Evolutionary conservation across 805 yeast genomes (phyloP).

Genomic region (Metschnikowia arizonensis): DNA sequence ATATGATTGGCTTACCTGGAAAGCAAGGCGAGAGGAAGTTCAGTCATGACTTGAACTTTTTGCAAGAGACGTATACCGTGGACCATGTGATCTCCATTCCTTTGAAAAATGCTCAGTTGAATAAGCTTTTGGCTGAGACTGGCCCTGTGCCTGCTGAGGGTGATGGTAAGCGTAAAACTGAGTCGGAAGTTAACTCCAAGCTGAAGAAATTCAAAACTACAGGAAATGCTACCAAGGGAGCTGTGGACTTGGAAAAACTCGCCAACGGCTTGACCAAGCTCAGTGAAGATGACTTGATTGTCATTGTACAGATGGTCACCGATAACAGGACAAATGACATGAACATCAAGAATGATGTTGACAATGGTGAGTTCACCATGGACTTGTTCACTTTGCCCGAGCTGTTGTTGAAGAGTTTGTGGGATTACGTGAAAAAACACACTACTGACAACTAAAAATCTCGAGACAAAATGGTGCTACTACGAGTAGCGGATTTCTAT

Average conservation of each 20-base stretch:
- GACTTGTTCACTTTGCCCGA: conserved; percentile 93
- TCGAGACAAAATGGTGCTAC: not conserved
- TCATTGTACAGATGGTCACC: conserved; percentile 95
- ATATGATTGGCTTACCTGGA: conserved; percentile 58
- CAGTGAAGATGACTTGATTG: conserved; percentile 87
- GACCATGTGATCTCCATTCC: conserved; percentile 80
- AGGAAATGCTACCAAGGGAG: conserved; percentile 58
- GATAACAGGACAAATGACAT: conserved; percentile 93
- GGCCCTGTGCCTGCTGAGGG: conserved; percentile 68
- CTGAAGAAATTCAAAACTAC: conserved; percentile 50
- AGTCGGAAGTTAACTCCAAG: conserved; percentile 29
- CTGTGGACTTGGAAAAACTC: conserved; percentile 81
- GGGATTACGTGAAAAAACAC: conserved; percentile 89
- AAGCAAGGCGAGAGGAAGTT: conserved; percentile 85
- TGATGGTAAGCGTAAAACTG: conserved; percentile 35
- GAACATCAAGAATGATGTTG: conserved; percentile 93
- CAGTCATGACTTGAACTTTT: conserved; percentile 85
- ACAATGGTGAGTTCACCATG: conserved; percentile 95
- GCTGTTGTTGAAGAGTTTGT: conserved; percentile 79
- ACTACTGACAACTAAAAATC: conserved; percentile 25
- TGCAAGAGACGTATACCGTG: conserved; percentile 66
- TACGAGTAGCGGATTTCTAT: not conserved
- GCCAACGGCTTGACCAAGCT: conserved; percentile 87
- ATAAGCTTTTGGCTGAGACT: conserved; percentile 68
- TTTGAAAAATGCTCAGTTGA: conserved; percentile 62